Conservation (phyloP, 1,284 basidiomycete species). For the Spongispora temasekensis region DNA sequence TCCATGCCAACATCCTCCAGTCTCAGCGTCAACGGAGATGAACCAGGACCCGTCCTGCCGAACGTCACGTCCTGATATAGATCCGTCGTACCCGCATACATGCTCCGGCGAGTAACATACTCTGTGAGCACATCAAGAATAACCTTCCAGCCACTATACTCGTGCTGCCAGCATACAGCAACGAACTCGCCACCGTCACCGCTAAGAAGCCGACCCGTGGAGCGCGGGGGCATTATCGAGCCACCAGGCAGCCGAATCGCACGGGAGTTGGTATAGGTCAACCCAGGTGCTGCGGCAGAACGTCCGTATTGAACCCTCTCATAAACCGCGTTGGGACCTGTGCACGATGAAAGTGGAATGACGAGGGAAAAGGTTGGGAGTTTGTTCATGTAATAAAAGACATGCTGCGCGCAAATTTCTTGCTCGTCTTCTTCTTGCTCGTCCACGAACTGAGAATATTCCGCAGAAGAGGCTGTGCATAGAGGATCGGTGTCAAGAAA, state of each 20-base stretch:
- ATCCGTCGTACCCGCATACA: slow-evolving; percentile 42
- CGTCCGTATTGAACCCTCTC: slow-evolving; percentile 62
- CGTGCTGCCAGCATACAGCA: slow-evolving; percentile 79
- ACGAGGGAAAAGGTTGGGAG: slow-evolving; percentile 79
- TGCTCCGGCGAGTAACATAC: slow-evolving; percentile 61
- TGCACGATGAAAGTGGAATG: slow-evolving; percentile 59
- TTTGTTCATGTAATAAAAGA: slow-evolving; percentile 72
- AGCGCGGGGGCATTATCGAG: slow-evolving; percentile 63
- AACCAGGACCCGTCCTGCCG: slow-evolving; percentile 40
- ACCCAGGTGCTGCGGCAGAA: slow-evolving; percentile 49
- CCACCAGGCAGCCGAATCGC: slow-evolving; percentile 77
- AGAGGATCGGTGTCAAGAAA: slow-evolving; percentile 70
- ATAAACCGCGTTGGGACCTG: slow-evolving; percentile 67
- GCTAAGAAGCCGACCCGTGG: slow-evolving; percentile 71
- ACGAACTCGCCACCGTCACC: slow-evolving; percentile 69
- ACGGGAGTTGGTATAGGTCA: slow-evolving; percentile 65
- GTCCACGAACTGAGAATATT: slow-evolving; percentile 39
- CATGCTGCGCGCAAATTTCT: slow-evolving; percentile 58
- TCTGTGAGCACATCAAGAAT: slow-evolving; percentile 76
- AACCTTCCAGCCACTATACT: slow-evolving; percentile 82
- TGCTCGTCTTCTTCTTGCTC: slow-evolving; percentile 27
- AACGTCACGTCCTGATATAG: slow-evolving; percentile 55
- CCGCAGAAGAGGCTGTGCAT: slow-evolving; percentile 51
- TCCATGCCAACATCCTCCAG: slow-evolving; percentile 74
- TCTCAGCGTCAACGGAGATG: slow-evolving; percentile 47